Evolutionary conservation across 192 early-diverging fungal genomes (phyloP).

Genomic region (Coemansia sp.): DNA sequence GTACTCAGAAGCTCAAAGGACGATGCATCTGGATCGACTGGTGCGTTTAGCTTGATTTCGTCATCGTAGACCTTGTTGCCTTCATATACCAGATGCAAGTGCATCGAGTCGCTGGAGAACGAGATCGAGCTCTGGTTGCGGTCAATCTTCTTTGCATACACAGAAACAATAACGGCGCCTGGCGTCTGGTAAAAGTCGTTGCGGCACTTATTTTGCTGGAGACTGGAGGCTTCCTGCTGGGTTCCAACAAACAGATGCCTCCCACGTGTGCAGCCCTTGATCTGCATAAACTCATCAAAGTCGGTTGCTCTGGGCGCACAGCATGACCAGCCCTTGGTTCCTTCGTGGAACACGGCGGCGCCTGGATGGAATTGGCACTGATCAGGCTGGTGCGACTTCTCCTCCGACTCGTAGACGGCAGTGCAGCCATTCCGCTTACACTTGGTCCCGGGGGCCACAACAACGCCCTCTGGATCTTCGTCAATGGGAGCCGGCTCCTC

Average conservation of each 20-base stretch:
- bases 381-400: constrained; percentile 29
- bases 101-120: constrained; percentile 64
- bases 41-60: constrained; percentile 65
- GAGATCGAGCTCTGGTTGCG: constrained; percentile 66
- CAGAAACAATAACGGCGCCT: constrained; percentile 76
- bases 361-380: constrained; percentile 89
- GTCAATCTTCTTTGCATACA: constrained; percentile 93
- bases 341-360: constrained; percentile 93
- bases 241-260: constrained; percentile 87
- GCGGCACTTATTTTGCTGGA: constrained; percentile 60
- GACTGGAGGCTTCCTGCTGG: constrained; percentile 15
- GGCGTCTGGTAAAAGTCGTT: constrained; percentile 96
- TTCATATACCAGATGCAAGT: constrained; percentile 75
- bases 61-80: constrained; percentile 75
- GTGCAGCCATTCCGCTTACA: constrained; percentile 87
- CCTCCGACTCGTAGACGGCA: constrained; percentile 64
- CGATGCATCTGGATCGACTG: constrained; percentile 69
- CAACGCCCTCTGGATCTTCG: constrained; percentile 73
- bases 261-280: constrained; percentile 87
- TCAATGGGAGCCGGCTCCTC: constrained; percentile 65
- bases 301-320: constrained; percentile 93
- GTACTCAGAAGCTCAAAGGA: constrained; percentile 70
- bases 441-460: constrained; percentile 67
- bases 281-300: constrained; percentile 98
- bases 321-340: constrained; percentile 97